A percentile compares a stretch with the other conserved stretches of the same genome.
Conservation (phyloP, 2,329 filamentous ascomycete genomes). For the Colletotrichum gigasporum region DNA sequence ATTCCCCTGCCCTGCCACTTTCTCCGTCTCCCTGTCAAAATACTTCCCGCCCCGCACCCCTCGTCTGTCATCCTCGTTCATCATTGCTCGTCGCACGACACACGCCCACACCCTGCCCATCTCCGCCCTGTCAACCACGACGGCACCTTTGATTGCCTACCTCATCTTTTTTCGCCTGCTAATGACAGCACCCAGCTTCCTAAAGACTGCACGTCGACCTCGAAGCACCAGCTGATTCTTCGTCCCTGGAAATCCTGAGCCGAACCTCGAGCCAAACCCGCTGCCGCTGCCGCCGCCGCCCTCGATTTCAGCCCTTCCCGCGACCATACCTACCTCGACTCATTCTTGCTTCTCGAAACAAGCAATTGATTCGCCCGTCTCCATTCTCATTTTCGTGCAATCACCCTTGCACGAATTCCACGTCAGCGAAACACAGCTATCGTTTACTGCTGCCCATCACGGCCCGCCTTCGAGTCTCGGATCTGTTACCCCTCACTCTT, state of each 20-base stretch:
- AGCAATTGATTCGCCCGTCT: slow-evolving; percentile 16
- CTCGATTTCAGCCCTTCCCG: slow-evolving; percentile 1
- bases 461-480: slow-evolving; percentile 41
- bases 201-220: slow-evolving; percentile 4
- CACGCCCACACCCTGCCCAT: slow-evolving; percentile 18
- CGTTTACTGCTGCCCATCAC: slow-evolving; percentile 45
- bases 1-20: slow-evolving; percentile 31
- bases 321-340: background rate
- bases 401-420: slow-evolving; percentile 9
- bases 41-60: slow-evolving; percentile 32
- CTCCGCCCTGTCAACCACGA: slow-evolving; percentile 19
- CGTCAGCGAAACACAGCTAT: background rate
- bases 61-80: slow-evolving; percentile 31
- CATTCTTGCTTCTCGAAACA: slow-evolving; percentile 7
- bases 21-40: slow-evolving; percentile 30
- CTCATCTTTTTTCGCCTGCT: slow-evolving; percentile 7
- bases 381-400: slow-evolving; percentile 16
- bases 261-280: slow-evolving; percentile 15
- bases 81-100: slow-evolving; percentile 29
- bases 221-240: slow-evolving; percentile 6
- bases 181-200: slow-evolving; percentile 8
- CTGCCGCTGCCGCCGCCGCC: slow-evolving; percentile 17
- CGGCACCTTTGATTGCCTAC: background rate
- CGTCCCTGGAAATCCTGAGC: background rate
- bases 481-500: slow-evolving; percentile 41